Percentiles rank a stretch among this genome's conserved stretches.
Conservation (phyloP, 176 grass and related monocot species). For the Zea luxurians region DNA sequence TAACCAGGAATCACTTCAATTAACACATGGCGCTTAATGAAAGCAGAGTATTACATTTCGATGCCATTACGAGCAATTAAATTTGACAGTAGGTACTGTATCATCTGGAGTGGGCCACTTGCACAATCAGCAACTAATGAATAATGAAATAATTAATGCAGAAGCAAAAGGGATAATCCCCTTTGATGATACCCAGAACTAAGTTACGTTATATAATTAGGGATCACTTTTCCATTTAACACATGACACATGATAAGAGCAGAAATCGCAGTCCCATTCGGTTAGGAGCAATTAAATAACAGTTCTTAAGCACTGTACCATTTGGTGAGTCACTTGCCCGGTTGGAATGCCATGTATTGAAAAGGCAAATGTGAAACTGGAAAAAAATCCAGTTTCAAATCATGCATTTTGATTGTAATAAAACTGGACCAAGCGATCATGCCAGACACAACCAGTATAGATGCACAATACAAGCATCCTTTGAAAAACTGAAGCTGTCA, state of each 20-base stretch:
- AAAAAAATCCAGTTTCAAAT: neutral
- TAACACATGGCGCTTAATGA: neutral
- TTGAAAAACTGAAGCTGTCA: conserved; percentile 19
- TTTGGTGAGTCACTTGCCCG: neutral
- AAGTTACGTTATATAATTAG: neutral
- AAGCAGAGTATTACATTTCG: neutral
- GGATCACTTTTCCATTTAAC: conserved; percentile 11
- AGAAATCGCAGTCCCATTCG: conserved; percentile 1
- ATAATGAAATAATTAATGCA: neutral
- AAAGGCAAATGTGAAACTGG: neutral
- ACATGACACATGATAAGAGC: neutral
- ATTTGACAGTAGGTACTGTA: conserved; percentile 3
- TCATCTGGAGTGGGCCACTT: neutral
- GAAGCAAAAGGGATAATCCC: neutral
- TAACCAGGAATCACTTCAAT: conserved; percentile 12
- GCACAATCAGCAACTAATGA: neutral
- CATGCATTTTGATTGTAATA: neutral
- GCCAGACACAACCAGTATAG: neutral
- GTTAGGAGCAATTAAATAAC: conserved; percentile 9
- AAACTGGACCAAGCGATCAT: conserved; percentile 13
- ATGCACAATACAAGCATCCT: neutral
- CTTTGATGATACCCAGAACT: neutral
- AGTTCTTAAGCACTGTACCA: neutral
- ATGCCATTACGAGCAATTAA: conserved; percentile 1
- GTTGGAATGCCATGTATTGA: neutral